Evolutionary conservation across 306 rosid species (phyloP).

Genomic region (Mucuna pruriens): DNA sequence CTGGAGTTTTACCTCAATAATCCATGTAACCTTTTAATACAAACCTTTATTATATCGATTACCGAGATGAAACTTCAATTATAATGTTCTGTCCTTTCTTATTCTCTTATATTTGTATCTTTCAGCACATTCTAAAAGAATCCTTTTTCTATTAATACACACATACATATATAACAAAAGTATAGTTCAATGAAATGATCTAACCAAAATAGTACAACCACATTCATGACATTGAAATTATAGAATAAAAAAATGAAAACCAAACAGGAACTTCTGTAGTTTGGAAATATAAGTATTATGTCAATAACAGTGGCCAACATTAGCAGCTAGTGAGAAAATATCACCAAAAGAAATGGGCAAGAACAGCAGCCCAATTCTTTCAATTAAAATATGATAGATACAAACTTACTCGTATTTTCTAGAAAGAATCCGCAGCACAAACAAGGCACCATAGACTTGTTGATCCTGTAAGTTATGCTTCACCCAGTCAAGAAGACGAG

Average conservation of each 20-base stretch:
- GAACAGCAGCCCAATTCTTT: constrained; percentile 4
- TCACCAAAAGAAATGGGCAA: constrained; percentile 20
- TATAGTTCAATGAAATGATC: constrained; percentile 8
- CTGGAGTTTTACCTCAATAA: too few relatives aligned
- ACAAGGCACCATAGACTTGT: constrained; percentile 90
- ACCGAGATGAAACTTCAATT: too few relatives aligned
- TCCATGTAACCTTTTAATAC: too few relatives aligned
- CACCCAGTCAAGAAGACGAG: constrained; percentile 93
- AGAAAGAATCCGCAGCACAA: constrained; percentile 90
- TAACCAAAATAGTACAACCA: background rate
- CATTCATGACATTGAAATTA: background rate
- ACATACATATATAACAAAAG: background rate
- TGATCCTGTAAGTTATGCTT: constrained; percentile 87
- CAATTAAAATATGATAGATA: constrained; percentile 9
- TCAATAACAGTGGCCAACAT: constrained; percentile 9
- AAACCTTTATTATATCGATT: too few relatives aligned
- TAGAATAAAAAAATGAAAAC: background rate
- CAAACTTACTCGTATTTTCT: constrained; percentile 94
- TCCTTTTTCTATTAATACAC: background rate
- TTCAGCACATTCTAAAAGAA: background rate
- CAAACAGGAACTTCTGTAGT: background rate
- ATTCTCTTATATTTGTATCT: background rate
- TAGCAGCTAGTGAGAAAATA: constrained; percentile 2
- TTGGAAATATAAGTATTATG: background rate
- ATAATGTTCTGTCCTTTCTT: too few relatives aligned